phyloP scores from a whole-genome alignment of 1,284 basidiomycete genomes.

The Microbotryum saponariae region DNA sequence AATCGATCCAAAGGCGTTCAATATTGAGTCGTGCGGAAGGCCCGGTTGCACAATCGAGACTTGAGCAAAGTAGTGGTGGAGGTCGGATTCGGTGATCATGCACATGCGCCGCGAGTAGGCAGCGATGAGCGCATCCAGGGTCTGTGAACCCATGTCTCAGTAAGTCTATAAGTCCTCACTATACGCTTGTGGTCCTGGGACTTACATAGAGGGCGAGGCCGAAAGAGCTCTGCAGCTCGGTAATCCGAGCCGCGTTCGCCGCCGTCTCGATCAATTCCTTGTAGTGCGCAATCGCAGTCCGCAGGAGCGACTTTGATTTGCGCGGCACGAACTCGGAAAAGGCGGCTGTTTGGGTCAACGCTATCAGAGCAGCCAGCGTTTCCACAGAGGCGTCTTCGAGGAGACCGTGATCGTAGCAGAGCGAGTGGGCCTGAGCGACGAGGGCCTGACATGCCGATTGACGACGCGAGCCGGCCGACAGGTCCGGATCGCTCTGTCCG shows the following conservation, averaged over 20 bases:
- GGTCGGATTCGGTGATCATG: constrained; percentile 9
- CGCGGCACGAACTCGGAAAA: background rate
- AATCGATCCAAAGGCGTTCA: background rate
- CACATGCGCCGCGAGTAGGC: constrained; percentile 4
- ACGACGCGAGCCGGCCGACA: too few relatives aligned
- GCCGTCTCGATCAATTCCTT: constrained; percentile 19
- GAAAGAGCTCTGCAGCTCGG: constrained; percentile 3
- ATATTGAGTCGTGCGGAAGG: background rate
- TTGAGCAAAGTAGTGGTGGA: constrained; percentile 12
- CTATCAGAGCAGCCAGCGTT: too few relatives aligned
- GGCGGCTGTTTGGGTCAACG: too few relatives aligned
- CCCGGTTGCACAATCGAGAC: constrained; percentile 11
- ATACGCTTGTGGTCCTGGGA: too few relatives aligned
- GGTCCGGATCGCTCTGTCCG: too few relatives aligned
- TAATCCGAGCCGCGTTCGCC: background rate
- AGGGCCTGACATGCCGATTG: too few relatives aligned
- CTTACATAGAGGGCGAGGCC: constrained; percentile 12
- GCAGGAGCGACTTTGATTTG: background rate
- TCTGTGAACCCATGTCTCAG: background rate
- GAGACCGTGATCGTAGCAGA: too few relatives aligned
- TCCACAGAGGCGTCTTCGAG: too few relatives aligned
- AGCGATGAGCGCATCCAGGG: constrained; percentile 12
- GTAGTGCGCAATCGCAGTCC: constrained; percentile 9
- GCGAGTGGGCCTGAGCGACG: too few relatives aligned
- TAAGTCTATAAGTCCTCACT: too few relatives aligned